Percentiles rank a stretch among this genome's conserved stretches.
Evolutionary conservation across 177 flowering plant species (phyloP).

Genomic region (Vitis hybrid): DNA sequence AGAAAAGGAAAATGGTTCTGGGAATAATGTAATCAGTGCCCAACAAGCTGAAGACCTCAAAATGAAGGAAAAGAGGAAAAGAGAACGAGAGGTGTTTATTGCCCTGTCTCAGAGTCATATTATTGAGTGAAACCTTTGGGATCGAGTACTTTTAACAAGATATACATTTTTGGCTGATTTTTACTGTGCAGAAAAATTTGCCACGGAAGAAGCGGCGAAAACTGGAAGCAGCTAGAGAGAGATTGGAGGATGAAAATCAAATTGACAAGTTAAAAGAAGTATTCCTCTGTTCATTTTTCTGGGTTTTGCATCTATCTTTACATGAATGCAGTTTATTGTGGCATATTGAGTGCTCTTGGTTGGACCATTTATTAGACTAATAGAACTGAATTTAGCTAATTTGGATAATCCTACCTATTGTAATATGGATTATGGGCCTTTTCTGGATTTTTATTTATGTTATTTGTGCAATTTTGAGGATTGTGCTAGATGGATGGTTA

Average conservation of each 20-base stretch:
- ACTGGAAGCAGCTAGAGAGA: conserved; percentile 87
- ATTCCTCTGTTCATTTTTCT: conserved; percentile 1
- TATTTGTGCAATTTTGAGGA: background rate
- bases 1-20: conserved; percentile 37
- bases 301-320: background rate
- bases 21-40: conserved; percentile 70
- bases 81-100: conserved; percentile 75
- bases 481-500: too few relatives aligned
- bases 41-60: conserved; percentile 80
- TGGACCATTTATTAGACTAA: background rate
- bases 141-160: background rate
- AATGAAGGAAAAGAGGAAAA: conserved; percentile 78
- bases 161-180: conserved; percentile 1
- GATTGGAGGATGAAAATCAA: conserved; percentile 66
- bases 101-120: background rate
- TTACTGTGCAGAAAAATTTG: conserved; percentile 63
- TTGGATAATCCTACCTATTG: background rate
- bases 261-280: conserved; percentile 35
- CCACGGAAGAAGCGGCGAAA: conserved; percentile 89
- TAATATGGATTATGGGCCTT: background rate
- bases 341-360: background rate
- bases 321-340: background rate
- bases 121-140: background rate
- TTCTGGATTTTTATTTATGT: background rate
- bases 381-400: background rate